phyloP scores from a whole-genome alignment of 2,329 filamentous ascomycete species.

The Penicillium vulpinum region DNA sequence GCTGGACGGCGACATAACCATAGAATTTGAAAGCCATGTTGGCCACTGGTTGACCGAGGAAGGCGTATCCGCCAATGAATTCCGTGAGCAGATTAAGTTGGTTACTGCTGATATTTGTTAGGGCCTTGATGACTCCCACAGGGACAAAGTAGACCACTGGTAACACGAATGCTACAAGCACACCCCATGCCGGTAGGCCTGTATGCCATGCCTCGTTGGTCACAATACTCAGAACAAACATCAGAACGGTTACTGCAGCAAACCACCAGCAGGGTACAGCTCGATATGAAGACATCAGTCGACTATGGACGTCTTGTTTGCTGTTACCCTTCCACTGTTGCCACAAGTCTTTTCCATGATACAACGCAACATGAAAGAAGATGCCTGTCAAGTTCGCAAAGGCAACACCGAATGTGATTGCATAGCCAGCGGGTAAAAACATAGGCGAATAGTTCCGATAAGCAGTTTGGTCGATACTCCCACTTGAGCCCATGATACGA shows the following conservation, averaged over 20 bases:
- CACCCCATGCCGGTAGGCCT: constrained; percentile 48
- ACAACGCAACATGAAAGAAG: constrained; percentile 41
- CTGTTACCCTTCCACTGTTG: constrained; percentile 36
- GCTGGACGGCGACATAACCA: constrained; percentile 65
- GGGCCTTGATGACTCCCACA: constrained; percentile 50
- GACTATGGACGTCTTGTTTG: constrained; percentile 45
- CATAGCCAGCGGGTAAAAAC: constrained; percentile 62
- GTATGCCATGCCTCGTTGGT: constrained; percentile 48
- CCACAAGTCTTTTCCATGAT: constrained; percentile 41
- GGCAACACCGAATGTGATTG: constrained; percentile 58
- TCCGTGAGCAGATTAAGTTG: constrained; percentile 50
- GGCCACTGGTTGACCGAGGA: constrained; percentile 49
- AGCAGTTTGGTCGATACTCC: constrained; percentile 59
- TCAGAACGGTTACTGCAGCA: constrained; percentile 37
- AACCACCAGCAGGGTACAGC: constrained; percentile 52
- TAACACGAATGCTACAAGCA: constrained; percentile 48
- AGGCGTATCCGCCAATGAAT: constrained; percentile 52
- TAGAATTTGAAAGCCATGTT: constrained; percentile 71
- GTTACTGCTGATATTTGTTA: constrained; percentile 53
- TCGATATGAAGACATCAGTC: constrained; percentile 45
- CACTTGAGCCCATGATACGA: constrained; percentile 58
- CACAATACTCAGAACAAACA: constrained; percentile 40
- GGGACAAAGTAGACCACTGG: constrained; percentile 51
- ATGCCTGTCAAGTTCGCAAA: constrained; percentile 67
- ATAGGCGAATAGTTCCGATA: constrained; percentile 67